Evolutionary conservation across 345 rosid species (phyloP).

Genomic region (Salix suchowensis): DNA sequence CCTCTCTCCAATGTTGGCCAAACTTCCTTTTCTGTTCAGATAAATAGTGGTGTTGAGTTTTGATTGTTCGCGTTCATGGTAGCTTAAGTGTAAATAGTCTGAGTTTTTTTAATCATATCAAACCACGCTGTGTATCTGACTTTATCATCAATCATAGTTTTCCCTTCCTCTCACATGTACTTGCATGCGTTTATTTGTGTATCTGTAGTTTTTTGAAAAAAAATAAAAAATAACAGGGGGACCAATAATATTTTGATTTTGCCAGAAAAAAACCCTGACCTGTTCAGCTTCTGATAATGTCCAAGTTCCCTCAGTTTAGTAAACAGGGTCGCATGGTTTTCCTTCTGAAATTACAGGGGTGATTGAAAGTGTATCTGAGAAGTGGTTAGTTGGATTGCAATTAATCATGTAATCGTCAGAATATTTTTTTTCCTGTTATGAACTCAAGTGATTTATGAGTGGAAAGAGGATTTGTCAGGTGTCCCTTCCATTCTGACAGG

Average conservation of each 20-base stretch:
- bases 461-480: background rate
- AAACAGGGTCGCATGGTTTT: background rate
- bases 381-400: background rate
- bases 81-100: constrained; percentile 36
- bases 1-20: constrained; percentile 56
- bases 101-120: background rate
- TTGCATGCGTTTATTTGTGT: background rate
- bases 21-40: constrained; percentile 73
- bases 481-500: background rate
- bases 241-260: background rate
- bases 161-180: background rate
- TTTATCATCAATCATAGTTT: background rate
- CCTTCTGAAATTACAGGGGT: background rate
- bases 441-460: background rate
- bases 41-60: constrained; percentile 77
- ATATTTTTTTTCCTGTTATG: background rate
- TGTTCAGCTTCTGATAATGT: background rate
- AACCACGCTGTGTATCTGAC: background rate
- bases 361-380: background rate
- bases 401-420: background rate
- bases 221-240: too few relatives aligned
- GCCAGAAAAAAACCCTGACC: background rate
- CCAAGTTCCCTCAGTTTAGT: background rate
- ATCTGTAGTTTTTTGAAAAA: too few relatives aligned
- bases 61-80: constrained; percentile 29